Conservation (phyloP, 495 filamentous ascomycete genomes). For the Hamigera avellanea region DNA sequence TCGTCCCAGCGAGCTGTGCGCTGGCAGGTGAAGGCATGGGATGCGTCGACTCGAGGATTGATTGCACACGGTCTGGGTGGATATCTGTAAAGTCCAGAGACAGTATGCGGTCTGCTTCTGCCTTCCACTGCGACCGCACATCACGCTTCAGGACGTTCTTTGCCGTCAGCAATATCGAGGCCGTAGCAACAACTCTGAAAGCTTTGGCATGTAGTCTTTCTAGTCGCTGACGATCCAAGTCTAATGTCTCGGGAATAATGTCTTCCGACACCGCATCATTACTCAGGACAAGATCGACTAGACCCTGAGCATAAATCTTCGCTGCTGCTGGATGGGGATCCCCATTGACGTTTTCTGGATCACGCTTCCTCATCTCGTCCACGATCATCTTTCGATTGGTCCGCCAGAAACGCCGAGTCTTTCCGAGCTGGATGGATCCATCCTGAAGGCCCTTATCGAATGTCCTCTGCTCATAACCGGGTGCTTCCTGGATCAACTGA, state of each 20-base stretch:
- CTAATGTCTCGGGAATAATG: constrained; percentile 73
- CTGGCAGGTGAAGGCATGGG: constrained; percentile 55
- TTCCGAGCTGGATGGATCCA: constrained; percentile 43
- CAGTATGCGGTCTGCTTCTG: constrained; percentile 68
- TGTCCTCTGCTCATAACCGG: constrained; percentile 65
- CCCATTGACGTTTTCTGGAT: constrained; percentile 53
- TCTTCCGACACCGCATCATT: constrained; percentile 41
- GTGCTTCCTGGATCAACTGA: constrained; percentile 67
- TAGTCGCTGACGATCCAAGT: constrained; percentile 65
- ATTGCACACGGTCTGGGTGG: constrained; percentile 53
- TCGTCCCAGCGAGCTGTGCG: constrained; percentile 32
- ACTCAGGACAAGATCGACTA: constrained; percentile 53
- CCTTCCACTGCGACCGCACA: constrained; percentile 79
- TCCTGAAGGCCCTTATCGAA: constrained; percentile 62
- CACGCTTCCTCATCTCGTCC: constrained; percentile 59
- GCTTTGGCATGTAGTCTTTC: constrained; percentile 51
- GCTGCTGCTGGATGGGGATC: constrained; percentile 29
- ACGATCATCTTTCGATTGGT: constrained; percentile 55
- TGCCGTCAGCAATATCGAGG: constrained; percentile 74
- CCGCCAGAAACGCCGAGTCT: constrained; percentile 62
- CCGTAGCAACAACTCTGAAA: constrained; percentile 67
- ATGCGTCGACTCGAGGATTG: constrained; percentile 66
- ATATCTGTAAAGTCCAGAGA: constrained; percentile 43
- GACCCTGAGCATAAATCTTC: constrained; percentile 70
- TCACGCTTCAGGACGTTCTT: constrained; percentile 95